Base-by-base conservation (phyloP, 306 rosid species). In the Gynostemma pentaphyllum region DNA sequence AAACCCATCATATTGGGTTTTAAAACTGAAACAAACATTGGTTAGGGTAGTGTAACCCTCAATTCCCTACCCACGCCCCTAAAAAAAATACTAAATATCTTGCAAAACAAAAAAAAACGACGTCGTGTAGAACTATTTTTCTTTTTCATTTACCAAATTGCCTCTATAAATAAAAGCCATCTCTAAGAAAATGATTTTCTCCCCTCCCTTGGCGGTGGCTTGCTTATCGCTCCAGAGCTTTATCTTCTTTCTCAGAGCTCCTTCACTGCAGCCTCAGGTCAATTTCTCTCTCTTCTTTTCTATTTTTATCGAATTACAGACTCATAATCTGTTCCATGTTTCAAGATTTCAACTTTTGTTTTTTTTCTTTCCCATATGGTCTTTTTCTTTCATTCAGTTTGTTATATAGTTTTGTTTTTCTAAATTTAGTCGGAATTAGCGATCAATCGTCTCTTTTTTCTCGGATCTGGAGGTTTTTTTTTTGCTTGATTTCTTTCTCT, bases 191-290 rank as follows among this genome's bases (percentile, higher is more conserved):
- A 14, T 34, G 14, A 21, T 14, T 61, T 61, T 40, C 66, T 61
- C 66, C 66, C 66, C 66, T 61, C 66, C 49, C 65, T 11, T 59
- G 65, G 65, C 47, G 66, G 66, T 23, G 66, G 66, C 66, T 61
- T 23, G 66, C 66, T 61, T 23, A 7, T 22, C 39, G 50, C 66
- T 61, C 66, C 66, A 61, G n/a, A n/a, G 66, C 66, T 61, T 39
- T 22, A 46, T 40, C 49, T 61, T 41, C 13, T 3, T 39, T 1
- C 11, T 2, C 1, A 2, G 49, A 49, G 23, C 40, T 61, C 66
- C 66, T 61, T 61, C 37, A 2, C 7, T n/a, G n/a, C n/a, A n/a
- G n/a, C n/a, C n/a, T n/a, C 66, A 61, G 66, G 66, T 61, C 21
- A 22, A 28, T 40, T 6, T 24, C 6, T 39, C 22, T 61, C 23